Conservation (phyloP, 176 grass and related monocot species). For the Neostapfia colusana region DNA sequence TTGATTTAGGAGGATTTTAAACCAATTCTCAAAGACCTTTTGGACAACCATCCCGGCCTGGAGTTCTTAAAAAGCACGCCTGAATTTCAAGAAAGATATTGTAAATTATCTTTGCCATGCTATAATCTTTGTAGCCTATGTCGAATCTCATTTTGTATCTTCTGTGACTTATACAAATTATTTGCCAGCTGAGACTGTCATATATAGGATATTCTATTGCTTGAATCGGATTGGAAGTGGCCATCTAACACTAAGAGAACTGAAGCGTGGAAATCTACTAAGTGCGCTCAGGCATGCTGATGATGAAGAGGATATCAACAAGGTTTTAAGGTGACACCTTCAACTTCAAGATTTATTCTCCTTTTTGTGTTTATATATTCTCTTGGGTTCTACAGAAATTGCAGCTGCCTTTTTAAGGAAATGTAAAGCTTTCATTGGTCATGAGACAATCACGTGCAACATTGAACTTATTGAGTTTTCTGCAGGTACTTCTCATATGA, state of each 20-base stretch:
- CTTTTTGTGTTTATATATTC: not conserved
- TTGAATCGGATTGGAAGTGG: constrained; percentile 90
- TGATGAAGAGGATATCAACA: constrained; percentile 98
- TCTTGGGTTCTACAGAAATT: not conserved
- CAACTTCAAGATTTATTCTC: constrained; percentile 1
- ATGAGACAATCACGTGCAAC: not conserved
- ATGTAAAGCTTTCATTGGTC: not conserved
- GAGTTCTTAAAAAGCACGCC: constrained; percentile 95
- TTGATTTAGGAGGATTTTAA: constrained; percentile 88
- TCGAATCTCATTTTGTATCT: constrained; percentile 12
- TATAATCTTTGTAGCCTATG: constrained; percentile 27
- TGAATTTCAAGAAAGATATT: constrained; percentile 99
- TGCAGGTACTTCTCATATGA: constrained; percentile 94
- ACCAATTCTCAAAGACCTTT: constrained; percentile 82
- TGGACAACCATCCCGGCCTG: constrained; percentile 85
- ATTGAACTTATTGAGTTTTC: constrained; percentile 20
- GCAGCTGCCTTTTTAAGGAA: not conserved
- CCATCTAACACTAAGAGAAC: constrained; percentile 75
- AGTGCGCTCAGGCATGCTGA: constrained; percentile 78
- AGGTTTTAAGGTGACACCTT: constrained; percentile 74
- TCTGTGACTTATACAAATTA: constrained; percentile 47
- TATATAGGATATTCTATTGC: constrained; percentile 95
- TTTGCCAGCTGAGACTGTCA: constrained; percentile 90
- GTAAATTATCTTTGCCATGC: constrained; percentile 40
- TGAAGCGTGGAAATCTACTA: constrained; percentile 92